A percentile compares a stretch with the other conserved stretches of the same genome.
These are phyloP conservation scores for Crassisporium funariophilum DNA, from an alignment of 768 basidiomycete species.

Conservation along the genomic window DNA sequence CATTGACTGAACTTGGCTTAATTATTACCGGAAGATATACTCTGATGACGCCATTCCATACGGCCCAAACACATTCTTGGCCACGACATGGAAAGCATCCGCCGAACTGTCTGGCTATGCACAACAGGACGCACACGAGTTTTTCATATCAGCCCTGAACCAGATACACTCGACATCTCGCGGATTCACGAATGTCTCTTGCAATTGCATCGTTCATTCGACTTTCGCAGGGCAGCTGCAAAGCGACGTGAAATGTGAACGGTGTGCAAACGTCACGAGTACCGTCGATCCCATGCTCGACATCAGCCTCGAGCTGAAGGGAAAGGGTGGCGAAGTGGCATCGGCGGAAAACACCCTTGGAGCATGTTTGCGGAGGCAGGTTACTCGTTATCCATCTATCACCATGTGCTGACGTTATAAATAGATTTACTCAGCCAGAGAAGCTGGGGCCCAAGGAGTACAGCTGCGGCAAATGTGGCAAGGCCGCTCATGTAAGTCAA, in stretches of 20 bases:
- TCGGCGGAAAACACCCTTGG: conserved; percentile 67
- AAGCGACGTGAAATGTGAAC: conserved; percentile 87
- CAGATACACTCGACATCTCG: conserved; percentile 82
- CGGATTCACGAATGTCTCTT: conserved; percentile 74
- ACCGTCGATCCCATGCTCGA: conserved; percentile 91
- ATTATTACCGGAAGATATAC: conserved; percentile 44
- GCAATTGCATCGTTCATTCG: conserved; percentile 89
- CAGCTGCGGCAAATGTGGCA: conserved; percentile 80
- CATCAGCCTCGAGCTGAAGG: conserved; percentile 80
- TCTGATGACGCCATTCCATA: conserved; percentile 62
- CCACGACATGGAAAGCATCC: conserved; percentile 81
- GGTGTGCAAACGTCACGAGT: conserved; percentile 76
- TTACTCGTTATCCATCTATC: conserved; percentile 11
- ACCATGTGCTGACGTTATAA: conserved; percentile 5
- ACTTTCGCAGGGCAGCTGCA: conserved; percentile 87
- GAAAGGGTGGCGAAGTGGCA: conserved; percentile 43
- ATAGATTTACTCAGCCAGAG: conserved; percentile 85
- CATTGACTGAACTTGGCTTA: neutral
- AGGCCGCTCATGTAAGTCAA: conserved; percentile 57
- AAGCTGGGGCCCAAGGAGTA: conserved; percentile 83
- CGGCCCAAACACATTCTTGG: conserved; percentile 82
- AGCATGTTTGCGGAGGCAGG: conserved; percentile 72
- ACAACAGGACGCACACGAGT: conserved; percentile 94
- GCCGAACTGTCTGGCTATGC: conserved; percentile 87
- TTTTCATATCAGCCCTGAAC: conserved; percentile 81